These are phyloP conservation scores for Eucalyptus sp. DNA, from an alignment of 345 rosid genomes.

Conservation along the genomic window DNA sequence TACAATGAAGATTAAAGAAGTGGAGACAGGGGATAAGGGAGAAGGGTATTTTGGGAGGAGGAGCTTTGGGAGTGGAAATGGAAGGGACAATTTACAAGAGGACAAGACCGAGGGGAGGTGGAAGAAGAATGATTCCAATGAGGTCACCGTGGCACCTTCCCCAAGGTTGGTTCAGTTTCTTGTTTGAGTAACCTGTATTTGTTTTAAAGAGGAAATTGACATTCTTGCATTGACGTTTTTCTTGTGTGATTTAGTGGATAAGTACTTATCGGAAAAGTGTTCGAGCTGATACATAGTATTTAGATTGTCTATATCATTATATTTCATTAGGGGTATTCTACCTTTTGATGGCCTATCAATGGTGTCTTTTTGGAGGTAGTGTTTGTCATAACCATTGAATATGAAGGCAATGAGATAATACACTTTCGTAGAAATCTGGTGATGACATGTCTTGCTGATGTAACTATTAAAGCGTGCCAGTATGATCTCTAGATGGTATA, in stretches of 20 bases:
- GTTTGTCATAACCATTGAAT: background rate
- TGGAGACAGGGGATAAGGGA: conserved; percentile 35
- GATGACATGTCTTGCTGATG: background rate
- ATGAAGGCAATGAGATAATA: background rate
- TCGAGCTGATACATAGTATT: background rate
- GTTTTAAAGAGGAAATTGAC: background rate
- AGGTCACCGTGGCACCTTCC: background rate
- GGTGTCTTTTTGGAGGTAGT: background rate
- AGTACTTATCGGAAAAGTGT: background rate
- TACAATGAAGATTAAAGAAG: conserved; percentile 33
- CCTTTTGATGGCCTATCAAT: background rate
- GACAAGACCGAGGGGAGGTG: conserved; percentile 9
- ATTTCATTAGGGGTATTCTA: background rate
- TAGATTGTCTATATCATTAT: background rate
- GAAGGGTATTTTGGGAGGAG: conserved; percentile 19
- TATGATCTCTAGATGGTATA: background rate
- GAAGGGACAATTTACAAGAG: background rate
- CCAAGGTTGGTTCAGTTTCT: background rate
- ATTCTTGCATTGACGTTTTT: background rate
- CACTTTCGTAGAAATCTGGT: background rate
- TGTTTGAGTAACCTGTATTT: background rate
- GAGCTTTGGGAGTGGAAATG: conserved; percentile 5
- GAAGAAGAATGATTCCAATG: conserved; percentile 3
- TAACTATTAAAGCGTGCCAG: background rate
- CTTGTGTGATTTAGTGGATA: background rate